Conservation (phyloP, 164 flowering plant species). For the Litsea cubeba region DNA sequence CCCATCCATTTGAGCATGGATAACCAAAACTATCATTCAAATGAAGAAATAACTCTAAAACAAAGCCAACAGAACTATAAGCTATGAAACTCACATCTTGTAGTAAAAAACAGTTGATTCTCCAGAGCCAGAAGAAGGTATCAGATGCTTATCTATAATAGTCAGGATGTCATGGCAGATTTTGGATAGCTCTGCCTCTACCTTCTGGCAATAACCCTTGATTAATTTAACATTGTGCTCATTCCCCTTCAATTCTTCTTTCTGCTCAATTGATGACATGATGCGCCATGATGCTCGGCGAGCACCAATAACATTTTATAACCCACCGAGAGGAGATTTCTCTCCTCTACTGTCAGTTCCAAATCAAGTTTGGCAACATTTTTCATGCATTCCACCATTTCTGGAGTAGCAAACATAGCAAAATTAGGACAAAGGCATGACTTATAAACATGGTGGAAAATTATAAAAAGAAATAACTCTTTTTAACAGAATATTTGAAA, state of each 20-base stretch:
- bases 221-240: slow-evolving; percentile 22
- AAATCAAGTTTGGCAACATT: slow-evolving; percentile 23
- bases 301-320: slow-evolving; percentile 27
- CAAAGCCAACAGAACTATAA: background rate
- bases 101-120: slow-evolving; percentile 23
- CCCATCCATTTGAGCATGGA: too few relatives aligned
- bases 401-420: slow-evolving; percentile 6
- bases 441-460: background rate
- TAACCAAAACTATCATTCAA: too few relatives aligned
- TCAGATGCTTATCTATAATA: slow-evolving; percentile 22
- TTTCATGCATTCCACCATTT: slow-evolving; percentile 25
- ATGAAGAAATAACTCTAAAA: background rate
- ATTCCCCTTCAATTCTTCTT: slow-evolving; percentile 21
- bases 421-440: background rate
- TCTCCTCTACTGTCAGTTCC: slow-evolving; percentile 24
- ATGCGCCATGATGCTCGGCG: slow-evolving; percentile 28
- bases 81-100: slow-evolving; percentile 15
- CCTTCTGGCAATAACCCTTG: slow-evolving; percentile 23
- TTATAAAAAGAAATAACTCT: background rate
- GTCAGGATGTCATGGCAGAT: slow-evolving; percentile 22
- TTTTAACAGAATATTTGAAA: too few relatives aligned
- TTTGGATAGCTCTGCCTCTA: slow-evolving; percentile 21
- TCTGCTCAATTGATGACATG: slow-evolving; percentile 26
- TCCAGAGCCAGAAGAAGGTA: slow-evolving; percentile 19
- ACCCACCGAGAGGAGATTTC: slow-evolving; percentile 26